Base-by-base conservation (phyloP, 192 early-diverging fungal genomes). In the Linnemannia hyalina region DNA sequence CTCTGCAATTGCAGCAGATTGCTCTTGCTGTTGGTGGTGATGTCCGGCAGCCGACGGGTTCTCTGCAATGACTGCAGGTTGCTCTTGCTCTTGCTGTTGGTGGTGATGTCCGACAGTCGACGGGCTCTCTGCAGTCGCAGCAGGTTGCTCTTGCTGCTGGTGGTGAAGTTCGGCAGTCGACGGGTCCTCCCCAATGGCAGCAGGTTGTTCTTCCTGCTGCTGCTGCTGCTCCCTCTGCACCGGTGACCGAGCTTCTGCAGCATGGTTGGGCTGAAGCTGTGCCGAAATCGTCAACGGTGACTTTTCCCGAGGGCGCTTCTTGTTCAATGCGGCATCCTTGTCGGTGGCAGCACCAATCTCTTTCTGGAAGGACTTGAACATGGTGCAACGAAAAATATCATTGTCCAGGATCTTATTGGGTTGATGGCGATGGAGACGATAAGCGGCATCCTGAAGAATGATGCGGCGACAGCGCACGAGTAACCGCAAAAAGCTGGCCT, bases 381-480 rank as follows among this genome's bases (percentile, higher is more conserved):
- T 65, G 60, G 60, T 32, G 26, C 29, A 32, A 26, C 60, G 60
- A 10, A 65, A 65, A 11, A 65, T 32, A 32, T 65, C 29, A 11
- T 65, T 29, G 11, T 65, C 60, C 26, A 65, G 3, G 26, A 65
- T 65, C 60, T 65, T 65, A 26, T 65, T 65, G 29, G 60, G 60
- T 11, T 65, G 60, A 65, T 65, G 29, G 29, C 60, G 60, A 65
- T 65, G 29, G 60, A 65, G 29, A 32, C 60, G 60, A 15, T n/a
- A 32, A 4, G 60, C 60, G 0, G 60, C 60, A 65, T 65, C 60
- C 29, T 65, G 60, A 65, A 65, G 60, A 65, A 65, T 32, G 3
- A 65, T 65, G 3, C 60, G 60, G 11, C 60, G 60, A 65, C 60
- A 65, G 60, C 60, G 60, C 60, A 65, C 60, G 26, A 65, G 60